Evolutionary conservation across 2,329 filamentous ascomycete genomes (phyloP).

Genomic region (Clarireedia paspali): DNA sequence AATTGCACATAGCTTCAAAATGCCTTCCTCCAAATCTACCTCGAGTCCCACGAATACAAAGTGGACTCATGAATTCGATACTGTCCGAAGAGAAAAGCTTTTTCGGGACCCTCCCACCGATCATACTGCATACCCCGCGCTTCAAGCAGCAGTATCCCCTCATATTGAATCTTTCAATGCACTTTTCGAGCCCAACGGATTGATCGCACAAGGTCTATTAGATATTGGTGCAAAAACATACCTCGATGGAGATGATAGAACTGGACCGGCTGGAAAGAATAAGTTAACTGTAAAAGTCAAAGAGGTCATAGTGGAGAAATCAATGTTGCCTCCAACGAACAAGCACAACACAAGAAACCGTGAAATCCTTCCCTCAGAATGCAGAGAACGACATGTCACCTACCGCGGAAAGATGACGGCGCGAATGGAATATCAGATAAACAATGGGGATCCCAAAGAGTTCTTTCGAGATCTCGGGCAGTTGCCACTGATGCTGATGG

Average conservation of each 20-base stretch:
- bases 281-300: conserved; percentile 70
- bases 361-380: conserved; percentile 86
- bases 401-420: conserved; percentile 83
- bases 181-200: conserved; percentile 67
- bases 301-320: conserved; percentile 75
- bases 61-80: conserved; percentile 85
- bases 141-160: conserved; percentile 79
- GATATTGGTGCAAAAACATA: conserved; percentile 89
- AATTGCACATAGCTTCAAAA: conserved; percentile 9
- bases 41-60: conserved; percentile 46
- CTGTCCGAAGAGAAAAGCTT: conserved; percentile 75
- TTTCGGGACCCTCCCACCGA: conserved; percentile 86
- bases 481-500: conserved; percentile 88
- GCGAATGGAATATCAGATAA: conserved; percentile 77
- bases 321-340: conserved; percentile 71
- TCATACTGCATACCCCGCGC: conserved; percentile 76
- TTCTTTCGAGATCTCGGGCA: conserved; percentile 79
- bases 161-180: conserved; percentile 96
- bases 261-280: conserved; percentile 56
- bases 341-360: conserved; percentile 73
- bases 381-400: conserved; percentile 84
- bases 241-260: conserved; percentile 70
- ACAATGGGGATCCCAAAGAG: conserved; percentile 77
- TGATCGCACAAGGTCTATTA: conserved; percentile 66
- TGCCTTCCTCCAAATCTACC: conserved; percentile 19